A percentile compares a stretch with the other conserved stretches of the same genome.
phyloP scores from a whole-genome alignment of 768 basidiomycete genomes.

The Clitopilus hobsonii region DNA sequence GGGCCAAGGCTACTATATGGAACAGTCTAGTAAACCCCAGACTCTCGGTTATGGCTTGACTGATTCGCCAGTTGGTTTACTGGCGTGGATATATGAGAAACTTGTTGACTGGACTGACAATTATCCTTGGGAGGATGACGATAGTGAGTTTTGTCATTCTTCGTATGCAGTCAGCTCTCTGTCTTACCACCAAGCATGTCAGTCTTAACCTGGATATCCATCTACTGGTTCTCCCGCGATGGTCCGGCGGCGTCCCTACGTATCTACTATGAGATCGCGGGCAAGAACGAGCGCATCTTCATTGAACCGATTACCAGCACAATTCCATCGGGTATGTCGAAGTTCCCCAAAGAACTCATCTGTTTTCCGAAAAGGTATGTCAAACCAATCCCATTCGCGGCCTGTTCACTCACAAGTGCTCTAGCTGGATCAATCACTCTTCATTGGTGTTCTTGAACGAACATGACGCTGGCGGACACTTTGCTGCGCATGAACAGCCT shows the following conservation, averaged over 20 bases:
- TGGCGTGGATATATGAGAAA: slow-evolving; percentile 54
- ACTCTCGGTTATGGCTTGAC: slow-evolving; percentile 49
- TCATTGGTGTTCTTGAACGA: slow-evolving; percentile 22
- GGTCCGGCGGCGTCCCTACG: slow-evolving; percentile 54
- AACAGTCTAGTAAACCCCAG: slow-evolving; percentile 45
- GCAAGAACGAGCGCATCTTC: slow-evolving; percentile 5
- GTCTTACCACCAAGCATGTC: slow-evolving; percentile 8
- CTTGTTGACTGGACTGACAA: slow-evolving; percentile 42
- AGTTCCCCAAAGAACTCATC: slow-evolving; percentile 41
- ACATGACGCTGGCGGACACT: slow-evolving; percentile 41
- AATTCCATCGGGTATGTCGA: slow-evolving; percentile 39
- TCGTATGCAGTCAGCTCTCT: not conserved
- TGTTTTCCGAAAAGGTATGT: slow-evolving; percentile 18
- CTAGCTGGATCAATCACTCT: slow-evolving; percentile 15
- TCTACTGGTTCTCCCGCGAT: slow-evolving; percentile 55
- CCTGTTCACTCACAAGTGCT: not conserved
- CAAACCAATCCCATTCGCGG: not conserved
- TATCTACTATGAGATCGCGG: slow-evolving; percentile 48
- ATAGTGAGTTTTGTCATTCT: slow-evolving; percentile 26
- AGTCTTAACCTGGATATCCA: slow-evolving; percentile 60
- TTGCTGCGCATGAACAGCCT: slow-evolving; percentile 38
- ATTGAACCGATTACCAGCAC: slow-evolving; percentile 3
- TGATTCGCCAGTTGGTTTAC: slow-evolving; percentile 53
- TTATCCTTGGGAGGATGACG: slow-evolving; percentile 55
- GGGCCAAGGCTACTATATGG: slow-evolving; percentile 30